phyloP scores from a whole-genome alignment of 2,329 filamentous ascomycete genomes.

The Aspergillus quadrilineatus region DNA sequence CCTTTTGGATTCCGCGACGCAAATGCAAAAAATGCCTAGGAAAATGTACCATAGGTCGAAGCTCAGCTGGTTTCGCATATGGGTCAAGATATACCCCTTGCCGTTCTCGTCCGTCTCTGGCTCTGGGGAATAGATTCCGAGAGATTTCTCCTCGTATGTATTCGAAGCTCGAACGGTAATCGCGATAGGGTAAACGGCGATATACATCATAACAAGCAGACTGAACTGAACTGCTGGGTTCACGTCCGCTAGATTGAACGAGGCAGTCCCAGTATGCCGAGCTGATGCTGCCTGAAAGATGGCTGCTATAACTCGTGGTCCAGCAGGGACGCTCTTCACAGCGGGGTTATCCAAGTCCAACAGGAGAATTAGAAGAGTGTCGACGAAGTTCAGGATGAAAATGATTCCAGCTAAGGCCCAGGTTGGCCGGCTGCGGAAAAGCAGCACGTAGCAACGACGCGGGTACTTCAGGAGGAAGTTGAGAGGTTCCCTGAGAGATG shows the following conservation, averaged over 20 bases:
- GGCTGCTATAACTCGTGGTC: constrained; percentile 54
- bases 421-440: constrained; percentile 61
- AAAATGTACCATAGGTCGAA: constrained; percentile 67
- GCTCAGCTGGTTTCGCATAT: constrained; percentile 62
- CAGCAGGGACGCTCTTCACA: constrained; percentile 42
- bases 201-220: constrained; percentile 92
- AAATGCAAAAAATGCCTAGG: constrained; percentile 58
- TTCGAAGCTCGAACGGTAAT: constrained; percentile 78
- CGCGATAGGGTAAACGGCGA: constrained; percentile 91
- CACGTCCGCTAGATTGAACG: constrained; percentile 52
- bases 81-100: constrained; percentile 49
- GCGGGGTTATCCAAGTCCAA: constrained; percentile 54
- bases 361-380: constrained; percentile 56
- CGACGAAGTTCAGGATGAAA: constrained; percentile 50
- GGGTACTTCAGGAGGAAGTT: constrained; percentile 63
- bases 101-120: constrained; percentile 25
- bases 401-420: constrained; percentile 57
- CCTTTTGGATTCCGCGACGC: constrained; percentile 52
- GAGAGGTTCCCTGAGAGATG: constrained; percentile 43
- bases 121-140: constrained; percentile 52
- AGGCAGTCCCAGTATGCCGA: constrained; percentile 51
- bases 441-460: constrained; percentile 60
- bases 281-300: constrained; percentile 58
- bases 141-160: constrained; percentile 65
- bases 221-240: constrained; percentile 58